A percentile compares a stretch with the other conserved stretches of the same genome.
Conservation (phyloP, 768 basidiomycete genomes). For the Polyporus arcularius region DNA sequence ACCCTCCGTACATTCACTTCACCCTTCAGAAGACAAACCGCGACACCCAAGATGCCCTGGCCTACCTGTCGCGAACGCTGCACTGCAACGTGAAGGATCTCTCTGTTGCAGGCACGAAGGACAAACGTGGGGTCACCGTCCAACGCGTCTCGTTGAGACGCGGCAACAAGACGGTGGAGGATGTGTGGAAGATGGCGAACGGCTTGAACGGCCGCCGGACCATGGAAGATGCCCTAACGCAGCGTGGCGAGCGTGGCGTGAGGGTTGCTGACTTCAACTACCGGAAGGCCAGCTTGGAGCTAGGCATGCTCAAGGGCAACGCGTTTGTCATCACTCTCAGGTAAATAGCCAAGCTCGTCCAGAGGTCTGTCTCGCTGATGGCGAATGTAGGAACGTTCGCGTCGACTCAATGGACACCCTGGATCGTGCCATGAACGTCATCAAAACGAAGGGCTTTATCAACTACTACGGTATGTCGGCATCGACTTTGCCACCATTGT, state of each 20-base stretch:
- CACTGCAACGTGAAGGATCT: conserved; percentile 80
- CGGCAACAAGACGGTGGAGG: conserved; percentile 73
- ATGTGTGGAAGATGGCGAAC: conserved; percentile 85
- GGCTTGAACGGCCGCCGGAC: conserved; percentile 59
- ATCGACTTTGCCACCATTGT: background rate
- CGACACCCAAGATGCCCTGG: conserved; percentile 93
- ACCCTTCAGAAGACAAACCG: conserved; percentile 97
- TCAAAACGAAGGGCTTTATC: conserved; percentile 89
- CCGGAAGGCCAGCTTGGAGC: conserved; percentile 76
- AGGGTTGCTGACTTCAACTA: conserved; percentile 89
- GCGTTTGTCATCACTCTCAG: conserved; percentile 92
- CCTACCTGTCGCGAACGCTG: conserved; percentile 75
- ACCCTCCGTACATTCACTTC: conserved; percentile 92
- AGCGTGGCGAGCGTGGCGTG: conserved; percentile 87
- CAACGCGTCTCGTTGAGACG: conserved; percentile 86
- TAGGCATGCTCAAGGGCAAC: conserved; percentile 97
- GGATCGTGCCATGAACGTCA: conserved; percentile 70
- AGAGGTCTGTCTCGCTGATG: conserved; percentile 6
- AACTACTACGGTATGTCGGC: conserved; percentile 85
- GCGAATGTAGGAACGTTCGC: conserved; percentile 71
- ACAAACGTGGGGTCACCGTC: conserved; percentile 95
- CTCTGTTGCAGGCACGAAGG: conserved; percentile 93
- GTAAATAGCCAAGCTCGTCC: conserved; percentile 42
- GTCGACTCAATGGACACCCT: conserved; percentile 72
- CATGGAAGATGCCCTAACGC: conserved; percentile 55